Evolutionary conservation across 371 early-diverging fungal genomes (phyloP).

Genomic region (Gilbertella persicaria): DNA sequence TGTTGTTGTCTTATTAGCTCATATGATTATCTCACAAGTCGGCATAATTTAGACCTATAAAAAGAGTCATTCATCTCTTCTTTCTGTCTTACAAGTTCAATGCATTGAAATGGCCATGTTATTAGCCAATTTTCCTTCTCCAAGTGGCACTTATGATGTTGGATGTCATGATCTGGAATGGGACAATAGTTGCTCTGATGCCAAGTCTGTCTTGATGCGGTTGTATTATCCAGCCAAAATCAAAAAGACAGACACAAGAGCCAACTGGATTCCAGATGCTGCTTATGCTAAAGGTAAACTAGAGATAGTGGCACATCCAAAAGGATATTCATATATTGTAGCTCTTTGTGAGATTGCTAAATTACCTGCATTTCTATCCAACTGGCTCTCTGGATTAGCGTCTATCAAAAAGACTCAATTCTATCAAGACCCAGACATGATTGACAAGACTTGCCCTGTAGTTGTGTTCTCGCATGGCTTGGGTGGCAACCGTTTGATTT

Average conservation of each 20-base stretch:
- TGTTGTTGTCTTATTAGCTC: too few species aligned
- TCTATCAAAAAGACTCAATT: conserved; percentile 16
- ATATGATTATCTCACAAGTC: too few species aligned
- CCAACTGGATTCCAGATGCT: conserved; percentile 14
- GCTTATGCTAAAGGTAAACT: conserved; percentile 17
- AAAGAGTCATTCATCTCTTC: background rate
- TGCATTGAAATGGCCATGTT: conserved; percentile 13
- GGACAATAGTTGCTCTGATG: background rate
- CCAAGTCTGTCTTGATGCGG: conserved; percentile 11
- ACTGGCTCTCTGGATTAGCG: conserved; percentile 17
- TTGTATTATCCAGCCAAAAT: conserved; percentile 26
- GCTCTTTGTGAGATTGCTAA: conserved; percentile 15
- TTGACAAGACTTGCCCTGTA: conserved; percentile 26
- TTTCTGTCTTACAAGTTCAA: too few species aligned
- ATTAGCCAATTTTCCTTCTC: conserved; percentile 28
- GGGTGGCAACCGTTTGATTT: conserved; percentile 49
- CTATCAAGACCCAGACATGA: conserved; percentile 12
- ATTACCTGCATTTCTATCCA: conserved; percentile 13
- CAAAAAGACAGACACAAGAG: conserved; percentile 15
- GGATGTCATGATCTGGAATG: conserved; percentile 36
- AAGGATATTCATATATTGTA: background rate
- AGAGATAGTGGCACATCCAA: background rate
- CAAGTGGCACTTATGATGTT: conserved; percentile 30
- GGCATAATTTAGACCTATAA: background rate
- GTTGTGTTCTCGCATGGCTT: conserved; percentile 47